These are phyloP conservation scores for Kurtzmaniella fragi DNA, from an alignment of 805 yeast genomes.

Conservation along the genomic window DNA sequence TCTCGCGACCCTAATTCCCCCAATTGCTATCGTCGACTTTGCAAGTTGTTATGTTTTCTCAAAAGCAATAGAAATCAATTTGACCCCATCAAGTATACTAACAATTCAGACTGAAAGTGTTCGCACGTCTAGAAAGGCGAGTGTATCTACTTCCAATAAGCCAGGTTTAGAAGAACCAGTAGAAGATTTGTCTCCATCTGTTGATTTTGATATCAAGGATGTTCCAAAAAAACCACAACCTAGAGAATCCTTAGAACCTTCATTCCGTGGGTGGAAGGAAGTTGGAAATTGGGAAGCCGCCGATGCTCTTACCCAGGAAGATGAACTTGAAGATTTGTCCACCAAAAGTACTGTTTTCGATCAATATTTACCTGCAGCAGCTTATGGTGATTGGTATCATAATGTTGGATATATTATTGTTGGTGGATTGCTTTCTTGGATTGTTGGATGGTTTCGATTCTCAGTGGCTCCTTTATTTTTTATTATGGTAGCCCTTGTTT, in stretches of 20 bases:
- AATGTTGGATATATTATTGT: slow-evolving; percentile 65
- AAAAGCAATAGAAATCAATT: slow-evolving; percentile 2
- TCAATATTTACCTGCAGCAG: slow-evolving; percentile 63
- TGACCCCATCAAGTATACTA: slow-evolving; percentile 7
- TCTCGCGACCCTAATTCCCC: too few species aligned
- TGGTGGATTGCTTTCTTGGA: slow-evolving; percentile 71
- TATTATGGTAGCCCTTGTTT: slow-evolving; percentile 53
- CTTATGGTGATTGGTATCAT: slow-evolving; percentile 97
- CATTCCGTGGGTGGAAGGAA: slow-evolving; percentile 91
- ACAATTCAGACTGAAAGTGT: slow-evolving; percentile 4
- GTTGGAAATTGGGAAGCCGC: slow-evolving; percentile 80
- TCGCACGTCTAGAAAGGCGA: slow-evolving; percentile 1
- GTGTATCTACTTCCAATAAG: neutral
- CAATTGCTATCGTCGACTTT: too few species aligned
- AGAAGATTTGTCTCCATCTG: slow-evolving; percentile 27
- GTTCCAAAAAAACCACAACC: slow-evolving; percentile 34
- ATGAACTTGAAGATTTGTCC: slow-evolving; percentile 66
- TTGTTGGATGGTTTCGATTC: slow-evolving; percentile 71
- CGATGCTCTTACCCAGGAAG: slow-evolving; percentile 61
- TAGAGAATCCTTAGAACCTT: slow-evolving; percentile 55
- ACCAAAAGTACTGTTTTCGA: slow-evolving; percentile 72
- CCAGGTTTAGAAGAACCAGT: slow-evolving; percentile 5
- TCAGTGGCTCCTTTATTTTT: slow-evolving; percentile 79
- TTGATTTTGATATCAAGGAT: slow-evolving; percentile 30
- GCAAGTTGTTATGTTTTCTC: neutral